phyloP scores from a whole-genome alignment of 164 flowering plant genomes.

The Nelumbo lutea region DNA sequence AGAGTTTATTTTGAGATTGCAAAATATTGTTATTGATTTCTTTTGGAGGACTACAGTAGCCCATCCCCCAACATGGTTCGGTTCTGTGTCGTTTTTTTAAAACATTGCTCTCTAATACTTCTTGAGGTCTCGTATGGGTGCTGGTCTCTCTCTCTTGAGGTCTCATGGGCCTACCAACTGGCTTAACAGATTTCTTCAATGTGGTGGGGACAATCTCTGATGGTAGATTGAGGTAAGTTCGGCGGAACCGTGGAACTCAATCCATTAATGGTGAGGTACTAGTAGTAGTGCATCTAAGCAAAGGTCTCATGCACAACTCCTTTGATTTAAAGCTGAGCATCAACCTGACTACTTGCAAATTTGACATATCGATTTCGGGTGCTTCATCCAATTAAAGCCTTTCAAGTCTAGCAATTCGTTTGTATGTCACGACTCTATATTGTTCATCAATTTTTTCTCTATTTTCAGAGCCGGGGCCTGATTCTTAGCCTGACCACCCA shows the following conservation, averaged over 20 bases:
- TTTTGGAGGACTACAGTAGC: no score
- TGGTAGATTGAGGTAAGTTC: constrained; percentile 54
- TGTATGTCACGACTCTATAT: no score
- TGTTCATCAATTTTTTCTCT: no score
- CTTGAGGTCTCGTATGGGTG: no score
- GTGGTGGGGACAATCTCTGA: constrained; percentile 63
- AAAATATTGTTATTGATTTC: no score
- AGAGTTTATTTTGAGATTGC: no score
- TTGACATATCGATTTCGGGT: constrained; percentile 63
- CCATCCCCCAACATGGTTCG: no score
- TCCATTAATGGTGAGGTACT: constrained; percentile 58
- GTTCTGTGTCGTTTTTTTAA: no score
- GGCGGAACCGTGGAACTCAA: constrained; percentile 30
- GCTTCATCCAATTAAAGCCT: constrained; percentile 51
- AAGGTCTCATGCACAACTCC: constrained; percentile 61
- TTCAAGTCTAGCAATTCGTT: constrained; percentile 13
- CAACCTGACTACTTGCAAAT: constrained; percentile 63
- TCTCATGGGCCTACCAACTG: constrained; percentile 46
- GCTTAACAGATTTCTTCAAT: constrained; percentile 46
- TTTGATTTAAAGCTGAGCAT: constrained; percentile 75
- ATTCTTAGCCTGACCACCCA: no score
- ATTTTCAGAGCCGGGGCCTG: no score
- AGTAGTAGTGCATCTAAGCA: constrained; percentile 63
- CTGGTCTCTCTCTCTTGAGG: constrained; percentile 7
- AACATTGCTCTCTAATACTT: no score